phyloP scores from a whole-genome alignment of 129 eudicot species.

The Escallonia herrerae region DNA sequence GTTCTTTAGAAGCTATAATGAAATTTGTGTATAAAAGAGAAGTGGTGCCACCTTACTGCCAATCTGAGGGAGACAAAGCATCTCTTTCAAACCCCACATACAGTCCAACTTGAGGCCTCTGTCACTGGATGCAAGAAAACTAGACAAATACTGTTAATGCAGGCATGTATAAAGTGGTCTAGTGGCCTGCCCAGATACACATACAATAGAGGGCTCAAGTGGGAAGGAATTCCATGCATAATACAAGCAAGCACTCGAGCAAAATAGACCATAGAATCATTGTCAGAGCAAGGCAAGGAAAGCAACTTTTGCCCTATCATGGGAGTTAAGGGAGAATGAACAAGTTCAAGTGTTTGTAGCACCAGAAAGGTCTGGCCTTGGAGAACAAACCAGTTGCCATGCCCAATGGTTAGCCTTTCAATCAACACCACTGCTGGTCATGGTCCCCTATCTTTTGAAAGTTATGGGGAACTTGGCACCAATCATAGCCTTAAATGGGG shows the following conservation, averaged over 20 bases:
- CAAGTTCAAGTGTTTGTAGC: too few relatives aligned
- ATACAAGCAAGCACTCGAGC: not conserved
- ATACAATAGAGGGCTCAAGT: too few relatives aligned
- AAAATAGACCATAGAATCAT: not conserved
- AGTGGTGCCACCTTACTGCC: constrained; percentile 1
- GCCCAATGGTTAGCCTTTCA: not conserved
- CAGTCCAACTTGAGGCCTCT: constrained; percentile 1
- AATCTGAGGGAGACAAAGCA: constrained; percentile 11
- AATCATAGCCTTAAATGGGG: too few relatives aligned
- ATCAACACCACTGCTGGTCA: not conserved
- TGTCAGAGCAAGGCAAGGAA: not conserved
- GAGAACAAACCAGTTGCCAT: too few relatives aligned
- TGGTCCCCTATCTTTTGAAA: not conserved
- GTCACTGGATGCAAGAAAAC: not conserved
- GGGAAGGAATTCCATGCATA: not conserved
- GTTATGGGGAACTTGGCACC: not conserved
- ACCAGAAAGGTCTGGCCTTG: too few relatives aligned
- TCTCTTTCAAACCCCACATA: constrained; percentile 6
- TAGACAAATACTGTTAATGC: too few relatives aligned
- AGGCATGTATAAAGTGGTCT: not conserved
- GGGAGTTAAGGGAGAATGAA: too few relatives aligned
- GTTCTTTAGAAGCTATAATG: too few relatives aligned
- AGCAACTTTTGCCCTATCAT: not conserved
- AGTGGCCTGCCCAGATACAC: too few relatives aligned
- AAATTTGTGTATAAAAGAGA: too few relatives aligned